These are phyloP conservation scores for Cyclotella kingstonii DNA, from an alignment of 108 stramenopile genomes.

Conservation along the genomic window DNA sequence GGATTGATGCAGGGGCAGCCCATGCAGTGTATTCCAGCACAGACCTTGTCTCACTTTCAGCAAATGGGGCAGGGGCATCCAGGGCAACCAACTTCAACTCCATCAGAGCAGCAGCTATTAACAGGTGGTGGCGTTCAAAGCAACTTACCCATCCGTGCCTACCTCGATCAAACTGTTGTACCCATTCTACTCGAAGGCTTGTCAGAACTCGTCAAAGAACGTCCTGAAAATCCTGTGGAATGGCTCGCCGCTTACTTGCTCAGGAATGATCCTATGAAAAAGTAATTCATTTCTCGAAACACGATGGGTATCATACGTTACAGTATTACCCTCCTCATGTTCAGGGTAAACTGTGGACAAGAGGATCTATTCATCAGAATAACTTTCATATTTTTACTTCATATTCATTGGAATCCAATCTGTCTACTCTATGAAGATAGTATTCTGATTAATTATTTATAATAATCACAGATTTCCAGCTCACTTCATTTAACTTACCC, in stretches of 20 bases:
- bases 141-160: constrained; percentile 95
- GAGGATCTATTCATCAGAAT: no score
- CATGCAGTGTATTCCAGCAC: constrained; percentile 15
- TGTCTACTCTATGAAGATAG: no score
- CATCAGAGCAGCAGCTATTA: constrained; percentile 9
- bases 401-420: no score
- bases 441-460: no score
- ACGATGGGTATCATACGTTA: neutral
- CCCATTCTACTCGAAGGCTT: constrained; percentile 98
- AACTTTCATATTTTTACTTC: no score
- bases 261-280: constrained; percentile 91
- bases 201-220: constrained; percentile 98
- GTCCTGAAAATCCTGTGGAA: constrained; percentile 95
- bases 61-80: constrained; percentile 4
- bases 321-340: neutral
- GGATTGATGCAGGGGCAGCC: constrained; percentile 9
- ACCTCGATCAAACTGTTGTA: constrained; percentile 99
- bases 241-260: constrained; percentile 95
- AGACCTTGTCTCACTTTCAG: neutral
- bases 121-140: constrained; percentile 71
- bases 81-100: constrained; percentile 10
- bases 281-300: constrained; percentile 12
- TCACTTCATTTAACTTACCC: no score
- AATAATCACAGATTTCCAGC: no score
- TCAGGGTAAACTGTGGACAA: no score